Evolutionary conservation across 78 protist genomes (phyloP), one percentile per base, ranked within the genome.

Genomic region (Anaeramoeba flamelloides): DNA sequence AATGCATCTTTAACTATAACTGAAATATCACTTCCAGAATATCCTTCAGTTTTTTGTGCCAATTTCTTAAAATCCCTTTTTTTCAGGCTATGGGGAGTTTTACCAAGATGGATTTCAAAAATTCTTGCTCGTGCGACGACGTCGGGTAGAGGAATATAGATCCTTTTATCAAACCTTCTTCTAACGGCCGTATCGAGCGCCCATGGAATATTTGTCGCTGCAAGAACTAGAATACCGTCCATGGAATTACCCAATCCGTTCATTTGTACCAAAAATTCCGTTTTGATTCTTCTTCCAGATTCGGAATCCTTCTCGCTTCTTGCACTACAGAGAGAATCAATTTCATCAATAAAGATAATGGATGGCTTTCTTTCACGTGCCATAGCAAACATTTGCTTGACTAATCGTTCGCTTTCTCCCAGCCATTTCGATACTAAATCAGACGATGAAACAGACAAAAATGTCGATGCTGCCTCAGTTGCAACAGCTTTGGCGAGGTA

Each of bases 401-500:
- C 97, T 37, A 94, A 85, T 41, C 86, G 79, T 74, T 96, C 99
- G 75, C 88, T 76, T 84, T 96, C 95, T 38, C 99, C 99, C 34
- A 88, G 88, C 97, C 97, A 97, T 81, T 95, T 95, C 31, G 92
- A 87, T n/a, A 91, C 89, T 32, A 97, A 81, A 64, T 90, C 95
- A 0, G 99, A 88, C 17, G 98, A 88, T 32, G 97, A 89, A 32
- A 95, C 87, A 2, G 93, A 86, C 87, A 91, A 88, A 88, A 96
- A 94, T 0, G 99, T 95, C 30, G 95, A 74, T 39, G 91, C 89
- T 30, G 91, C 91, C 69, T 96, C 98, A 8, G 98, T 91, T 2
- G 99, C 99, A 0, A 95, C 97, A 0, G 99, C 99, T 87, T 92
- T 92, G 34, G 99, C 99, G 36, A 97, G 89, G 84, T 86, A 92